Evolutionary conservation across 345 rosid species (phyloP).

Genomic region (Toxicodendron radicans): DNA sequence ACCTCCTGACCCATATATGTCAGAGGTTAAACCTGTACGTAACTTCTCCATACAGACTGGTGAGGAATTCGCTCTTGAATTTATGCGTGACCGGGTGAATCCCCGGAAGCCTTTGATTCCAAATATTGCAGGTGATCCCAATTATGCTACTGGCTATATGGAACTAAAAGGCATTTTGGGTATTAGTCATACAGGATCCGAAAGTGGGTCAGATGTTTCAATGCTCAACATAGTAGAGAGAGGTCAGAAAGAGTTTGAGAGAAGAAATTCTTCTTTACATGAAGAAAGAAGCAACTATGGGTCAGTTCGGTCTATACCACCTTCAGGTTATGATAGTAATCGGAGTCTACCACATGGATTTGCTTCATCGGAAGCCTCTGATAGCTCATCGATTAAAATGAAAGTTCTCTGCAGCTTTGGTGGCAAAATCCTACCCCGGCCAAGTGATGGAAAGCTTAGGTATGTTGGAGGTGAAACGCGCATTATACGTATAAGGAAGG

Average conservation of each 20-base stretch:
- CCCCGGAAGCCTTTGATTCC: slow-evolving; percentile 48
- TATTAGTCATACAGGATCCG: slow-evolving; percentile 59
- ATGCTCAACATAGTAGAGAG: slow-evolving; percentile 44
- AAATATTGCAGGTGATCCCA: slow-evolving; percentile 43
- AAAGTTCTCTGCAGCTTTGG: slow-evolving; percentile 90
- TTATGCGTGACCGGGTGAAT: slow-evolving; percentile 74
- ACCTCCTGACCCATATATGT: slow-evolving; percentile 39
- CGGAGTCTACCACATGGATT: slow-evolving; percentile 33
- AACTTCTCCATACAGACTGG: slow-evolving; percentile 87
- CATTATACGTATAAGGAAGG: slow-evolving; percentile 59
- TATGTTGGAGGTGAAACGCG: slow-evolving; percentile 92
- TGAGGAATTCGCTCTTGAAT: slow-evolving; percentile 90
- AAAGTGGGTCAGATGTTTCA: slow-evolving; percentile 61
- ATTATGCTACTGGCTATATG: slow-evolving; percentile 53
- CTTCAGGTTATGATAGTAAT: slow-evolving; percentile 39
- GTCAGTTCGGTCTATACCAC: slow-evolving; percentile 51
- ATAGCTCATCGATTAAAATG: slow-evolving; percentile 45
- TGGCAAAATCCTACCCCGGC: slow-evolving; percentile 83
- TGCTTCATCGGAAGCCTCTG: slow-evolving; percentile 45
- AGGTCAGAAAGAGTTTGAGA: slow-evolving; percentile 51
- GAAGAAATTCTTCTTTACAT: slow-evolving; percentile 36
- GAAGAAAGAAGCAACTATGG: slow-evolving; percentile 47
- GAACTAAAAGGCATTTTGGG: slow-evolving; percentile 67
- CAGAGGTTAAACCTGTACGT: slow-evolving; percentile 68
- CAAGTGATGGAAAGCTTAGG: slow-evolving; percentile 86